A percentile compares a stretch with the other conserved stretches of the same genome.
These are phyloP conservation scores for Pythium brassicae DNA, from an alignment of 352 stramenopile species.

Conservation along the genomic window DNA sequence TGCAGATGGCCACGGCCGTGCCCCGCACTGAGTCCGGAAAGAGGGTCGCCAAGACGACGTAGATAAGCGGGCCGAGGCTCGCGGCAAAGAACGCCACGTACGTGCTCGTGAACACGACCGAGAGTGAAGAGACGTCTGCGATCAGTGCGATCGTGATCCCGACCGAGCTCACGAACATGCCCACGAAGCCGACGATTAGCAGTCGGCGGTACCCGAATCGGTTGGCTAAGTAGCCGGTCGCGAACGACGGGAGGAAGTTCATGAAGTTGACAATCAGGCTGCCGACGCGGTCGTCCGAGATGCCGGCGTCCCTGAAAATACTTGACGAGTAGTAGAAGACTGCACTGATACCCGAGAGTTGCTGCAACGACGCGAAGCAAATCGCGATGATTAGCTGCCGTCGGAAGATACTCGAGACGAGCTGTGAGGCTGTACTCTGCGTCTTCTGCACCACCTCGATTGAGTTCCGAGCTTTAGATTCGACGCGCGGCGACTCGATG, in stretches of 20 bases:
- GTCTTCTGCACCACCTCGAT: neutral
- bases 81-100: slow-evolving; percentile 61
- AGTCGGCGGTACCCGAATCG: slow-evolving; percentile 1
- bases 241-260: neutral
- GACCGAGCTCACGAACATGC: slow-evolving; percentile 41
- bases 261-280: slow-evolving; percentile 23
- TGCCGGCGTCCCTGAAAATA: slow-evolving; percentile 33
- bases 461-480: slow-evolving; percentile 1
- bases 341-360: slow-evolving; percentile 60
- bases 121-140: slow-evolving; percentile 18
- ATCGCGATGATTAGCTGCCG: slow-evolving; percentile 45
- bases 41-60: slow-evolving; percentile 46
- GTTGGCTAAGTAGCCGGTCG: neutral
- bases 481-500: neutral
- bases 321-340: slow-evolving; percentile 47
- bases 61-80: slow-evolving; percentile 63
- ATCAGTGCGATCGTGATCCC: slow-evolving; percentile 44
- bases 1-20: slow-evolving; percentile 31
- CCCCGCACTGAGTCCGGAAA: slow-evolving; percentile 52
- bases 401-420: slow-evolving; percentile 36
- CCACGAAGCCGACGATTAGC: neutral
- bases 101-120: slow-evolving; percentile 51
- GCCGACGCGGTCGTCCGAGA: slow-evolving; percentile 35
- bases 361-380: slow-evolving; percentile 33
- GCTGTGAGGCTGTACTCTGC: slow-evolving; percentile 10